Percentiles rank a stretch among this genome's conserved stretches.
These are phyloP conservation scores for Fomitiporia mediterranea DNA, from an alignment of 1,284 basidiomycete species.

Conservation along the genomic window DNA sequence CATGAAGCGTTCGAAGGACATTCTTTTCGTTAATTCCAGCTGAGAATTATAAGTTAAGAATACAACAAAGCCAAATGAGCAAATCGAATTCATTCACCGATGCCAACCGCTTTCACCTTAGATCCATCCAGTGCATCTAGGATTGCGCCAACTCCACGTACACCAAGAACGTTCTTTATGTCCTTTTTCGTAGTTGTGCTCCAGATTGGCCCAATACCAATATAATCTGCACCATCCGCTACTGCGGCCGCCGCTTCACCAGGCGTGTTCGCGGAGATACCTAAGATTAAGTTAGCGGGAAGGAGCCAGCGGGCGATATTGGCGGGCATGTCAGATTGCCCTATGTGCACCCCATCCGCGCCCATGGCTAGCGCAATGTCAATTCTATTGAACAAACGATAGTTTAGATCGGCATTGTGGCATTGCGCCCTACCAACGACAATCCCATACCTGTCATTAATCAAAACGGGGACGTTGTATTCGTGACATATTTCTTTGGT, in stretches of 20 bases:
- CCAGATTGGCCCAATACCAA: slow-evolving; percentile 84
- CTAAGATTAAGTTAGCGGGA: slow-evolving; percentile 71
- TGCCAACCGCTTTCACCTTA: slow-evolving; percentile 69
- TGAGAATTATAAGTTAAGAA: slow-evolving; percentile 28
- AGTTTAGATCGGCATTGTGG: neutral
- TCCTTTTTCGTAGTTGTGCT: slow-evolving; percentile 70
- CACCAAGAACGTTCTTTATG: slow-evolving; percentile 52
- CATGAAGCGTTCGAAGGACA: slow-evolving; percentile 67
- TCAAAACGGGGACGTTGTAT: slow-evolving; percentile 82
- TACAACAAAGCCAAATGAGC: neutral
- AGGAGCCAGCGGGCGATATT: slow-evolving; percentile 65
- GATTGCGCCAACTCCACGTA: slow-evolving; percentile 62
- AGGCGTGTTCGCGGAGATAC: slow-evolving; percentile 74
- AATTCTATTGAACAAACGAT: slow-evolving; percentile 41
- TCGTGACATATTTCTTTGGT: slow-evolving; percentile 75
- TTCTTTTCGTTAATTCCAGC: slow-evolving; percentile 82
- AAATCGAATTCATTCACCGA: slow-evolving; percentile 51
- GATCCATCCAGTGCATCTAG: slow-evolving; percentile 61
- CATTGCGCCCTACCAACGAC: neutral
- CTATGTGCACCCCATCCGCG: slow-evolving; percentile 84
- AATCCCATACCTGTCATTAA: slow-evolving; percentile 61
- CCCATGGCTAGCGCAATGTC: slow-evolving; percentile 80
- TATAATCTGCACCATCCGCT: slow-evolving; percentile 70
- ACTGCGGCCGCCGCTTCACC: slow-evolving; percentile 58
- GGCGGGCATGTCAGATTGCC: slow-evolving; percentile 87